Percentiles rank a stretch among this genome's conserved stretches.
These are phyloP conservation scores for Lentinula detonsa DNA, from an alignment of 768 basidiomycete genomes.

Conservation along the genomic window DNA sequence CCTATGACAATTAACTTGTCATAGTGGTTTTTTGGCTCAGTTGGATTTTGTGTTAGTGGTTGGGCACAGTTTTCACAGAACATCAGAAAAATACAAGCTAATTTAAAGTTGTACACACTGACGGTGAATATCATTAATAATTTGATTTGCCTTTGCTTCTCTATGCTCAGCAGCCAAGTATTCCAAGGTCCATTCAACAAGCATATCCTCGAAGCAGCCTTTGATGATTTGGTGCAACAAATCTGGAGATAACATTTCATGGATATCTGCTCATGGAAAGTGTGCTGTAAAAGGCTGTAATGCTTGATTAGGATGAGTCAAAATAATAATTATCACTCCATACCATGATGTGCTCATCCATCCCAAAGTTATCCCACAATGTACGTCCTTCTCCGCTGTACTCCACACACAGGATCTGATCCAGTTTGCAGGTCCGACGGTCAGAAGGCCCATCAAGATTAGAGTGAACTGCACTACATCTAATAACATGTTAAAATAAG, in stretches of 20 bases:
- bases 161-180: conserved; percentile 19
- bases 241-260: conserved; percentile 12
- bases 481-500: not conserved
- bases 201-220: conserved; percentile 34
- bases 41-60: no score
- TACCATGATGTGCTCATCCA: not conserved
- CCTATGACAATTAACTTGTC: no score
- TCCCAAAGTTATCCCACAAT: conserved; percentile 4
- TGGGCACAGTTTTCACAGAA: no score
- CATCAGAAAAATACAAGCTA: no score
- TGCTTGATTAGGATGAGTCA: not conserved
- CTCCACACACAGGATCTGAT: not conserved
- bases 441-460: not conserved
- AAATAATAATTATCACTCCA: not conserved
- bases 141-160: conserved; percentile 12
- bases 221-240: conserved; percentile 36
- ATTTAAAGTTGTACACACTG: conserved; percentile 1
- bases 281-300: conserved; percentile 12
- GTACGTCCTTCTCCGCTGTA: not conserved
- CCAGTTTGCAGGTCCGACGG: not conserved
- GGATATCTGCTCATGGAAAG: conserved; percentile 13
- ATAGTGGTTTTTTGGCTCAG: no score
- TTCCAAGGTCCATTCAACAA: conserved; percentile 27
- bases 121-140: conserved; percentile 18
- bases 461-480: not conserved